Conservation (phyloP, 2,329 filamentous ascomycete species). For the Fusarium humuli region DNA sequence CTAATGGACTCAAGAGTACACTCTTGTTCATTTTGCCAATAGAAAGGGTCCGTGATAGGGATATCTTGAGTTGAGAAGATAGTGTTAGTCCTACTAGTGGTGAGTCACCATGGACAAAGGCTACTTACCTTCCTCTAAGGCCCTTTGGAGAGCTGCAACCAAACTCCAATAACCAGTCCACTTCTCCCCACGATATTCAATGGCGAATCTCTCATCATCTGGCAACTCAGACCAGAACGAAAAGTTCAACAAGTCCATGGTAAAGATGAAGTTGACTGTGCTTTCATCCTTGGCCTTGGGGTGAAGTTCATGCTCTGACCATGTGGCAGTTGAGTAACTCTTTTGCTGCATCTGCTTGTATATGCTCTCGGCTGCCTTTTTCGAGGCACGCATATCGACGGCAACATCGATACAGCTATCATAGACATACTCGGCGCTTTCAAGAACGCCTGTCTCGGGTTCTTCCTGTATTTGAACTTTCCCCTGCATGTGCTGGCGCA, state of each 20-base stretch:
- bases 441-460: slow-evolving; percentile 83
- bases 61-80: slow-evolving; percentile 65
- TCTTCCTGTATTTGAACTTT: slow-evolving; percentile 65
- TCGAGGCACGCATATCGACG: slow-evolving; percentile 84
- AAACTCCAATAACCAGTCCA: slow-evolving; percentile 98
- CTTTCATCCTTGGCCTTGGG: slow-evolving; percentile 83
- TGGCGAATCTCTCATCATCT: slow-evolving; percentile 79
- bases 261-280: slow-evolving; percentile 93
- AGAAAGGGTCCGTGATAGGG: slow-evolving; percentile 87
- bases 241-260: slow-evolving; percentile 97
- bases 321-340: slow-evolving; percentile 84
- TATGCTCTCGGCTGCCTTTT: slow-evolving; percentile 83
- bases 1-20: slow-evolving; percentile 79
- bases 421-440: slow-evolving; percentile 86
- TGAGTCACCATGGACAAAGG: slow-evolving; percentile 1
- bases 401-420: slow-evolving; percentile 95
- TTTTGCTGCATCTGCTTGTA: slow-evolving; percentile 85
- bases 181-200: slow-evolving; percentile 81
- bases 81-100: slow-evolving; percentile 2
- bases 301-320: slow-evolving; percentile 90
- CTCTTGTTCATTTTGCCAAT: slow-evolving; percentile 82
- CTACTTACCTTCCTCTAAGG: slow-evolving; percentile 79
- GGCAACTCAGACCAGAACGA: slow-evolving; percentile 88
- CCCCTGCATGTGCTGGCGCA: slow-evolving; percentile 81
- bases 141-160: slow-evolving; percentile 86